Percentiles rank a stretch among this genome's conserved stretches.
Conservation (phyloP, 768 basidiomycete species). For the Dioszegia aurantiaca region DNA sequence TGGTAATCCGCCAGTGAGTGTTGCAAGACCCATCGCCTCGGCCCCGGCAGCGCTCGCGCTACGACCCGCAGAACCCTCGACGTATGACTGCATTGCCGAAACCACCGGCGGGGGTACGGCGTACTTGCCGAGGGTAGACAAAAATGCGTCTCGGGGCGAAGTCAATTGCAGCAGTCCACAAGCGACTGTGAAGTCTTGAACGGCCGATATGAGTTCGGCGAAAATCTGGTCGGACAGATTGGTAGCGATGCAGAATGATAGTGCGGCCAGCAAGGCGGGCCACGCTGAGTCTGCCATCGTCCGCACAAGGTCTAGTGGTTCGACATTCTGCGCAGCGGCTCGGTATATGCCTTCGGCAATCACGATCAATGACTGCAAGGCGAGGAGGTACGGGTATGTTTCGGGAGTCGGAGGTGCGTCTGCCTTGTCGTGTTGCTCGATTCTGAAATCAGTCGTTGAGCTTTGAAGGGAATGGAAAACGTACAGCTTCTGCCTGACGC, state of each 20-base stretch:
- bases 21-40: slow-evolving; percentile 50
- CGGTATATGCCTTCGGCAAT: slow-evolving; percentile 81
- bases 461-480: slow-evolving; percentile 34
- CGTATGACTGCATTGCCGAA: slow-evolving; percentile 66
- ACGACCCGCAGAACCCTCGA: slow-evolving; percentile 25
- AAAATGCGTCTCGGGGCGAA: slow-evolving; percentile 90
- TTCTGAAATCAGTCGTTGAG: slow-evolving; percentile 57
- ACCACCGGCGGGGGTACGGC: slow-evolving; percentile 89
- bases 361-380: slow-evolving; percentile 79
- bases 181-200: slow-evolving; percentile 80
- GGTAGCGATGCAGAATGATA: slow-evolving; percentile 84
- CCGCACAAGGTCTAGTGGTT: slow-evolving; percentile 58
- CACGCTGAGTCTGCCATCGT: slow-evolving; percentile 83
- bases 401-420: slow-evolving; percentile 93
- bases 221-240: slow-evolving; percentile 91
- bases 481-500: slow-evolving; percentile 89
- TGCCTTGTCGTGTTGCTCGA: slow-evolving; percentile 96
- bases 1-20: slow-evolving; percentile 23
- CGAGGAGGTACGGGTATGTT: slow-evolving; percentile 86
- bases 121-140: slow-evolving; percentile 82
- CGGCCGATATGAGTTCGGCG: slow-evolving; percentile 74
- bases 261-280: slow-evolving; percentile 86
- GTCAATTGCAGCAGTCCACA: slow-evolving; percentile 81
- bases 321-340: slow-evolving; percentile 51
- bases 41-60: slow-evolving; percentile 31